Evolutionary conservation across 768 basidiomycete genomes (phyloP).

Genomic region (Auriscalpium vulgare): DNA sequence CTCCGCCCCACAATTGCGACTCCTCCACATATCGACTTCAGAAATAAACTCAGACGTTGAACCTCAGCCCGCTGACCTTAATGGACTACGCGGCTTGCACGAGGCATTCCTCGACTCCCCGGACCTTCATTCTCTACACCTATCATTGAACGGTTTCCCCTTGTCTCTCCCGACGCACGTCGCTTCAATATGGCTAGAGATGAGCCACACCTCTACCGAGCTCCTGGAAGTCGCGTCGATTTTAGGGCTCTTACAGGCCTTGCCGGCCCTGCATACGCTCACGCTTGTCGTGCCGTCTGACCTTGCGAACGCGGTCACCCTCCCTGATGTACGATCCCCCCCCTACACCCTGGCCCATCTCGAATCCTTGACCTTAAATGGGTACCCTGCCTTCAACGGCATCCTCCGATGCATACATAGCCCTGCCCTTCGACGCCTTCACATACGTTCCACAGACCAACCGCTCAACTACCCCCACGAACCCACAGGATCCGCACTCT

Average conservation of each 20-base stretch:
- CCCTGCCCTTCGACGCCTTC: constrained; percentile 30
- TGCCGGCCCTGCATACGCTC: constrained; percentile 34
- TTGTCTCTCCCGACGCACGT: constrained; percentile 7
- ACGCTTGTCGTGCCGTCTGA: constrained; percentile 30
- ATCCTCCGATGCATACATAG: constrained; percentile 23
- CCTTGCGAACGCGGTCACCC: constrained; percentile 20
- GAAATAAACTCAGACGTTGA: constrained; percentile 2
- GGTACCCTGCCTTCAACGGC: constrained; percentile 24
- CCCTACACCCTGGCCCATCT: constrained; percentile 20
- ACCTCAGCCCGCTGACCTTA: constrained; percentile 2
- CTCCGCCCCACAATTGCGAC: constrained; percentile 29
- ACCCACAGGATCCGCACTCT: constrained; percentile 22
- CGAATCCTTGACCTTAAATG: constrained; percentile 22
- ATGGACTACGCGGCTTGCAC: constrained; percentile 3
- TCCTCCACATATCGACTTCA: constrained; percentile 21
- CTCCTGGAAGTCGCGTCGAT: constrained; percentile 16
- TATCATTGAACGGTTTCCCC: constrained; percentile 11
- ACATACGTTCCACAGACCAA: constrained; percentile 33
- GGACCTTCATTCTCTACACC: constrained; percentile 17
- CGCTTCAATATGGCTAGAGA: constrained; percentile 4
- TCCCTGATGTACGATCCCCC: constrained; percentile 7
- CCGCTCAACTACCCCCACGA: constrained; percentile 26
- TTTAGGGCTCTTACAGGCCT: constrained; percentile 27
- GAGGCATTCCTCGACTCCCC: constrained; percentile 27
- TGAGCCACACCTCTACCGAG: constrained; percentile 11